Evolutionary conservation across 225 moss, liverwort and hornwort species (phyloP), one percentile per base, ranked within the genome.

Genomic region (Ulota crispa): DNA sequence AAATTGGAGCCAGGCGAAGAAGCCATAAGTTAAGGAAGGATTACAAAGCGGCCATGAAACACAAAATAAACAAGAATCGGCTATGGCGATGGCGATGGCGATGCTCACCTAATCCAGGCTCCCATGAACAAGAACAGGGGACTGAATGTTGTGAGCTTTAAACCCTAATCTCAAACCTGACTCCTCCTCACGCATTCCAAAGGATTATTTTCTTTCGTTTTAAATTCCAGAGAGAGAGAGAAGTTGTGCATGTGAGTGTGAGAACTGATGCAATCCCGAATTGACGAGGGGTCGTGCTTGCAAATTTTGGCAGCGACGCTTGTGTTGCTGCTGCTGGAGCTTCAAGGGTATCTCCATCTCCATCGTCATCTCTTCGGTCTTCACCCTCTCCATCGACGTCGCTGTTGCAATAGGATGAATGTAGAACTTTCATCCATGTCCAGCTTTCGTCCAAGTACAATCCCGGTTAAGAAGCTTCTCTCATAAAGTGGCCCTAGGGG

Each of bases 21-120:
- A 79, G 83, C 83, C 83, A 83, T 83, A 21, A 39, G 39, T 39
- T 9, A 39, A 73, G 55, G 28, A 28, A 60, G 45, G 39, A 67
- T 73, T 68, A 66, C 36, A 68, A 39, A 45, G 59, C 79, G 73
- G 64, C 71, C 71, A 83, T 66, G 47, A 83, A 65, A 45, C 71
- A 42, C 1, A 47, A 20, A 24, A 54, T 37, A 37, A 36, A 55
- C 3, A 57, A 45, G 32, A 31, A 68, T 9, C 23, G 23, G 16
- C 42, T 30, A 57, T n/a, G 30, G 6, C 57, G 0, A 57, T n/a
- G 30, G 6, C 57, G 0, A 57, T 31, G 41, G 3, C 42, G 2
- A 41, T 21, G 21, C 13, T 39, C 39, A 9, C 39, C 26, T 5
- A 37, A 18, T 28, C 64, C 32, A 10, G 13, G 8, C 67, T 73